Evolutionary conservation across 345 rosid species (phyloP).

Genomic region (Citrus australasica): DNA sequence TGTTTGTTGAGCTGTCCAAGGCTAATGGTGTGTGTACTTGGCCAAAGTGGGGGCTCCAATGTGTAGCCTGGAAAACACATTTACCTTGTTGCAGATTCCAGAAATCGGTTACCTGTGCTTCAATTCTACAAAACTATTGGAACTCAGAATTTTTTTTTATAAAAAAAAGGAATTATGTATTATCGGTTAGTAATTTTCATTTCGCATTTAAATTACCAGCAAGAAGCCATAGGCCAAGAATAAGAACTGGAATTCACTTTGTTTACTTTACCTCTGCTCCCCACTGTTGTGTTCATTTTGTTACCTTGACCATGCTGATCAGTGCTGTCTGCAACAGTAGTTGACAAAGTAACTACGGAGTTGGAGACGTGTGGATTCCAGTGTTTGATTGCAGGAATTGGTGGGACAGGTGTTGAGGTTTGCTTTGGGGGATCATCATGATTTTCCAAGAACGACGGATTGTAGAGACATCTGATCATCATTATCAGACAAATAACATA

Average conservation of each 20-base stretch:
- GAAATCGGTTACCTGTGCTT: neutral
- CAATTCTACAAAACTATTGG: neutral
- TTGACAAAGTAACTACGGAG: constrained; percentile 61
- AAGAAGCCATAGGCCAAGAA: neutral
- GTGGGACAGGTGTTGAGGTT: constrained; percentile 76
- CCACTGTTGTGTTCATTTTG: neutral
- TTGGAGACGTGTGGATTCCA: constrained; percentile 80
- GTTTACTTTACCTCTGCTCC: neutral
- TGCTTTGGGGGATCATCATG: constrained; percentile 38
- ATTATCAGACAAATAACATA: neutral
- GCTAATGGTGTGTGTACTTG: neutral
- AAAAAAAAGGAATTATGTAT: neutral
- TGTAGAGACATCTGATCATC: neutral
- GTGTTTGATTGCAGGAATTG: constrained; percentile 70
- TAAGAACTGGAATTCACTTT: neutral
- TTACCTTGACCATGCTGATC: constrained; percentile 42
- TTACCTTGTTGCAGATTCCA: neutral
- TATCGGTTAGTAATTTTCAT: neutral
- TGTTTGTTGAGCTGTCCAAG: neutral
- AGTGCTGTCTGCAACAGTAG: constrained; percentile 51
- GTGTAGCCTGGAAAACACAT: neutral
- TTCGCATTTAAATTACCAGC: neutral
- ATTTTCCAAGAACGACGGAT: neutral
- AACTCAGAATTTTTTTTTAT: neutral
- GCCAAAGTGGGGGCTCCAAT: neutral